Base-by-base conservation (phyloP, 1,284 basidiomycete species). In the Pseudozyma tsukubaensis region DNA sequence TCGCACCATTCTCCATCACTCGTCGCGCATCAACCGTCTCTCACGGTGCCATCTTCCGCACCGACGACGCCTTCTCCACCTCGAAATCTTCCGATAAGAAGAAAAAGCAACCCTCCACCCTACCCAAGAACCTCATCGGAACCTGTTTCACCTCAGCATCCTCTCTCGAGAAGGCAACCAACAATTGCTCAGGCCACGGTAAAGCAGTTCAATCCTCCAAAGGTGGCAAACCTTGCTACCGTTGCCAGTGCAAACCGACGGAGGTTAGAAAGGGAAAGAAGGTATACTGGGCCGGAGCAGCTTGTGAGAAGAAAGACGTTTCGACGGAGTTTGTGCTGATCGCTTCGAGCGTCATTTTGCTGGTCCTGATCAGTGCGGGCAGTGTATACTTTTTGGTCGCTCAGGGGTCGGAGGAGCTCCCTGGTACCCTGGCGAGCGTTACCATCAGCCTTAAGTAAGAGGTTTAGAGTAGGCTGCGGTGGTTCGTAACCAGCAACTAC, bases 281-380 rank as follows among this genome's bases (percentile, higher is more conserved):
- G 44, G 60, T 55, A 2, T 59, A 76, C 57, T 83, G 78, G 78
- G 72, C 79, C 0, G 81, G 81, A 18, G 65, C 71, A 2, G 81
- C 81, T 18, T 83, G 81, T 56, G 77, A 83, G 72, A 83, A 82
- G 64, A 68, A 77, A 63, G 81, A 83, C 52, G 56, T 76, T 5
- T 70, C 69, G 39, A 62, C 74, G 21, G 72, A 77, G 39, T 79
- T 78, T 58, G 63, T 80, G 14, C 68, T 83, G 29, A 39, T 83
- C 19, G 65, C 58, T 4, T 66, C 74, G 32, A 81, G 74, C 16
- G 67, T 72, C 11, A 14, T 76, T 12, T 37, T 74, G 14, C 62
- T 83, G 18, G 66, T 76, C 14, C 65, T 77, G 21, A 56, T 77
- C 45, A 58, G 53, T 18, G 48, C 66, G 7, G 65, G 59, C 8